Percentiles rank a stretch among this genome's conserved stretches.
Conservation (phyloP, 2,329 filamentous ascomycete species). For the Lasiodiplodia sp. region DNA sequence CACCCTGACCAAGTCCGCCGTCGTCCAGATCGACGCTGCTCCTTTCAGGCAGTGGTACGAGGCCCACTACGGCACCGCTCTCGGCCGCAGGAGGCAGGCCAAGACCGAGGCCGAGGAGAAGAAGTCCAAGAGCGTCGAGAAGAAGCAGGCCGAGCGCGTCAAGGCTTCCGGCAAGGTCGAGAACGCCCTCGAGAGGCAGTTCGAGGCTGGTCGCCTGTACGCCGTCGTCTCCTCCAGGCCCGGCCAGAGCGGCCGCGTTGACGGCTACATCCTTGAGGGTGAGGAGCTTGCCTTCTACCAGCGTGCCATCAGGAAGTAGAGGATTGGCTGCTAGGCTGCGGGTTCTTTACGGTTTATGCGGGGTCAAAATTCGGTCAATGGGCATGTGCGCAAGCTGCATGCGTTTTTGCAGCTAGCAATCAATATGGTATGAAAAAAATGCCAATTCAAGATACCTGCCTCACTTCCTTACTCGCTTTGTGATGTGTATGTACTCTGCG, state of each 20-base stretch:
- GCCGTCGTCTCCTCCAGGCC: slow-evolving; percentile 92
- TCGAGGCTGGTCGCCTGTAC: slow-evolving; percentile 97
- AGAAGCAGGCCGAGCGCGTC: slow-evolving; percentile 92
- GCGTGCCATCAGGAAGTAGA: slow-evolving; percentile 98
- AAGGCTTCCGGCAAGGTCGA: slow-evolving; percentile 92
- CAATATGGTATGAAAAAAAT: slow-evolving; percentile 28
- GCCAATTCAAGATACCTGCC: slow-evolving; percentile 24
- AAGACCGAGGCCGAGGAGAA: slow-evolving; percentile 77
- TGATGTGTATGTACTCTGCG: background rate
- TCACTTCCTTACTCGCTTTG: background rate
- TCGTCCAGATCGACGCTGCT: slow-evolving; percentile 98
- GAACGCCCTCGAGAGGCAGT: slow-evolving; percentile 91
- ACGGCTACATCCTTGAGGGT: slow-evolving; percentile 98
- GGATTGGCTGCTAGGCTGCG: slow-evolving; percentile 41
- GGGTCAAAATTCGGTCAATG: slow-evolving; percentile 45
- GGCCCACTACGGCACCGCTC: slow-evolving; percentile 92
- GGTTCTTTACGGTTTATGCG: slow-evolving; percentile 50
- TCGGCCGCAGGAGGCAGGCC: slow-evolving; percentile 91
- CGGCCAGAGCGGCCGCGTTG: slow-evolving; percentile 94
- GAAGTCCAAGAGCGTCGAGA: slow-evolving; percentile 95
- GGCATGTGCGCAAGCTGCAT: slow-evolving; percentile 29
- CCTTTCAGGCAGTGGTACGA: slow-evolving; percentile 99
- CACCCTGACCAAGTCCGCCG: slow-evolving; percentile 98
- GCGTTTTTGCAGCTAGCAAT: slow-evolving; percentile 27
- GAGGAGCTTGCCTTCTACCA: slow-evolving; percentile 99